Evolutionary conservation across 2,329 filamentous ascomycete genomes (phyloP), one percentile per base, ranked within the genome.

Genomic region (Tolypocladium tropicale): DNA sequence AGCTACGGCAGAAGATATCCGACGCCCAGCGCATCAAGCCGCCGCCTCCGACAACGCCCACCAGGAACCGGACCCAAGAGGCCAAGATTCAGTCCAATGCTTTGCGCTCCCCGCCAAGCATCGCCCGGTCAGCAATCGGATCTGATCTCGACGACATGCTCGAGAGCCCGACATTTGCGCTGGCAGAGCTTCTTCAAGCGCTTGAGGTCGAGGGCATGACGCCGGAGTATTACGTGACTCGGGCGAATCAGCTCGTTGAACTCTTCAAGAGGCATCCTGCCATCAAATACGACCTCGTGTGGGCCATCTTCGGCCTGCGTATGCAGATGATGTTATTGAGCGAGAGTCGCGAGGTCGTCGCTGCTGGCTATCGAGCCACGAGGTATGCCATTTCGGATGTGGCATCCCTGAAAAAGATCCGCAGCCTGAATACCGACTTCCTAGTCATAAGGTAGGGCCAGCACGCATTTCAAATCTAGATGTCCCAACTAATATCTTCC

Each of bases 301-400:
- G 94, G 94, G 89, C 91, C 4, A 86, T 95, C 1, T 99, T 99
- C 71, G 94, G 95, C 2, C 74, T 95, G 52, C 83, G 94, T 48
- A 92, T 97, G 77, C 94, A 99, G 72, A 86, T 90, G 63, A 95
- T 99, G 90, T 84, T 99, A 25, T 77, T 99, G 56, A 96, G 93
- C 67, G 93, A 96, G 63, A 96, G 89, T 69, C 85, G 93, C 62
- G 95, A 99, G 74, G 93, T 97, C 12, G 90, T 96, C 28, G 94
- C 94, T 30, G 90, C 94, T 48, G 94, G 90, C 1, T 99, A 97
- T 71, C 83, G 94, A 60, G 88, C 97, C 72, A 92, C 91, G 58
- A 84, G 94, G 69, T 95, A 97, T 72, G 89, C 93, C 53, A 94
- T 99, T 62, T 95, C 93, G 12, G 94, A 99, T 68, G 80, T 91